These are phyloP conservation scores for Penicillium sp. DNA, from an alignment of 2,329 filamentous ascomycete species.

Conservation along the genomic window DNA sequence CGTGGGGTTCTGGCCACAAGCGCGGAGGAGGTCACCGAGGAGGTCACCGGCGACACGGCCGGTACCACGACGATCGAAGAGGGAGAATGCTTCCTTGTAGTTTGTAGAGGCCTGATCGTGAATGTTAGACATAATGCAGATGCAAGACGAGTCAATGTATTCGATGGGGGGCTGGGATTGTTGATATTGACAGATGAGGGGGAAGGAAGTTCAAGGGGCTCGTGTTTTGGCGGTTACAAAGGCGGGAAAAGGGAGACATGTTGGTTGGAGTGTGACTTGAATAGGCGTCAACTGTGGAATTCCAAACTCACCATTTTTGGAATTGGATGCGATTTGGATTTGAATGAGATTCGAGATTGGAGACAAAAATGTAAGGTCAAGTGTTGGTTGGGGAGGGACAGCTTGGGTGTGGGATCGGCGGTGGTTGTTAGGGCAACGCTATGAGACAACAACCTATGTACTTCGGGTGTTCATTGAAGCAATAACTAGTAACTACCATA, in stretches of 20 bases:
- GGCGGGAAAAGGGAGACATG: background rate
- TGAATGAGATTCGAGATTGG: conserved; percentile 7
- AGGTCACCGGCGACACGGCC: conserved; percentile 82
- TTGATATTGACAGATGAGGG: background rate
- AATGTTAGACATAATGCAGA: conserved; percentile 25
- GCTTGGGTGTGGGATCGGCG: conserved; percentile 14
- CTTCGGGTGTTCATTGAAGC: no score
- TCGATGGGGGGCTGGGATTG: background rate
- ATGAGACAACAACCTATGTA: no score
- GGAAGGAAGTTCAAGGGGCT: background rate
- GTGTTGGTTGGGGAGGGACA: conserved; percentile 3
- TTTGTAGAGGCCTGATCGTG: conserved; percentile 71
- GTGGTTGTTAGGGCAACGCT: conserved; percentile 26
- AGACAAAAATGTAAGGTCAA: conserved; percentile 7
- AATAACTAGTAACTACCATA: no score
- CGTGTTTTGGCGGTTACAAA: background rate
- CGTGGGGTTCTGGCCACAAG: conserved; percentile 97
- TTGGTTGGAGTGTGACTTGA: background rate
- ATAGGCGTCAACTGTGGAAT: conserved; percentile 8
- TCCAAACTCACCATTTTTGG: conserved; percentile 5
- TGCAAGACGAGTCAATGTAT: conserved; percentile 1
- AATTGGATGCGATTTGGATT: background rate
- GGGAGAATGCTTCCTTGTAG: conserved; percentile 99
- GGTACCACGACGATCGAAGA: conserved; percentile 99
- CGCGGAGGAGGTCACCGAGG: conserved; percentile 88